These are phyloP conservation scores for Sugiyamaella chiloensis DNA, from an alignment of 805 yeast genomes.

Conservation along the genomic window DNA sequence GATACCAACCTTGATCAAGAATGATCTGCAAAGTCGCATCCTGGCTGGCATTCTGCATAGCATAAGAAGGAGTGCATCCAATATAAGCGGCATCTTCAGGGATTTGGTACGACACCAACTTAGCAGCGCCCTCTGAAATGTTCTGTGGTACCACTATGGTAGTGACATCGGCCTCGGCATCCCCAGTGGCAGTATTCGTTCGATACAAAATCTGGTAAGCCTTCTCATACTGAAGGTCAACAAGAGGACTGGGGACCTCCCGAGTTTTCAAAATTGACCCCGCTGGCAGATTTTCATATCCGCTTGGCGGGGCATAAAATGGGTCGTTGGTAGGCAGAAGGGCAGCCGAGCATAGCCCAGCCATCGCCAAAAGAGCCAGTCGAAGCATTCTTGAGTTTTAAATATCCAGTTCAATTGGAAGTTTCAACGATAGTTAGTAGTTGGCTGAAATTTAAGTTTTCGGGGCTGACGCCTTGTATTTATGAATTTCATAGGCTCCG, in stretches of 20 bases:
- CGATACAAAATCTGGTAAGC: slow-evolving; percentile 28
- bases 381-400: background rate
- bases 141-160: slow-evolving; percentile 28
- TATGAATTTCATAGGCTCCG: no score
- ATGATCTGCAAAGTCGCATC: slow-evolving; percentile 15
- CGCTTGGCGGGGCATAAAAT: slow-evolving; percentile 23
- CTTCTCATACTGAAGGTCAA: slow-evolving; percentile 10
- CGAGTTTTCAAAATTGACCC: slow-evolving; percentile 17
- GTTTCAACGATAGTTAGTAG: no score
- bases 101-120: slow-evolving; percentile 28
- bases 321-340: slow-evolving; percentile 22
- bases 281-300: slow-evolving; percentile 13
- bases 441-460: background rate
- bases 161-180: slow-evolving; percentile 29
- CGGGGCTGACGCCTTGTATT: background rate
- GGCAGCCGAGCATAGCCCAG: background rate
- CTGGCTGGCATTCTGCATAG: slow-evolving; percentile 18
- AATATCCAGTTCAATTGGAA: background rate
- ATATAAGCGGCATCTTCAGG: slow-evolving; percentile 29
- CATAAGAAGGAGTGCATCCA: slow-evolving; percentile 31
- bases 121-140: slow-evolving; percentile 1
- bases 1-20: slow-evolving; percentile 21
- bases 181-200: slow-evolving; percentile 27
- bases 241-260: slow-evolving; percentile 12
- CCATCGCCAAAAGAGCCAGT: background rate